Percentiles rank a stretch among this genome's conserved stretches.
These are phyloP conservation scores for Tylopilus plumbeoviolaceoides DNA, from an alignment of 768 basidiomycete species.

Conservation along the genomic window DNA sequence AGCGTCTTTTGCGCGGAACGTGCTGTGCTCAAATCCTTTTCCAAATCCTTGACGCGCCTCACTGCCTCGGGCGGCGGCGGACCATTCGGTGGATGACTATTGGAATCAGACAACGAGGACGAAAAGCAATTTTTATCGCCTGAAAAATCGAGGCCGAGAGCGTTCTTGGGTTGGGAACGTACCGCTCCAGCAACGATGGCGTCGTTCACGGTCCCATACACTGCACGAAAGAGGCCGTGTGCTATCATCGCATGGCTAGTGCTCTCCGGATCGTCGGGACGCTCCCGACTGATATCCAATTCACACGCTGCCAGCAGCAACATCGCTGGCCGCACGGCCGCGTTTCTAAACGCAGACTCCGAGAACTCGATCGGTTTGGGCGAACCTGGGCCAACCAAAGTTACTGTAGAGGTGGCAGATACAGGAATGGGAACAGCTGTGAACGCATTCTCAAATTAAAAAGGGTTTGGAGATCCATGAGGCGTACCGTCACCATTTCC, in stretches of 20 bases:
- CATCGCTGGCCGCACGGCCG: slow-evolving; percentile 26
- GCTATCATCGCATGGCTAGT: slow-evolving; percentile 19
- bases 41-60: slow-evolving; percentile 17
- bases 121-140: background rate
- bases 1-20: no score
- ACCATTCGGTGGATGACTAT: background rate
- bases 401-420: slow-evolving; percentile 7
- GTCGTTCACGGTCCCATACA: slow-evolving; percentile 26
- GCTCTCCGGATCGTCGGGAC: slow-evolving; percentile 17
- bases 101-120: background rate
- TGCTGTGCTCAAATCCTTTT: no score
- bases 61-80: background rate
- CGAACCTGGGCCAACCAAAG: slow-evolving; percentile 6
- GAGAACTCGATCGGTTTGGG: slow-evolving; percentile 7
- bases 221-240: slow-evolving; percentile 28
- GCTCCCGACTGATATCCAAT: slow-evolving; percentile 30
- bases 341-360: slow-evolving; percentile 7
- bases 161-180: slow-evolving; percentile 15
- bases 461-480: slow-evolving; percentile 6
- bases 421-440: slow-evolving; percentile 8
- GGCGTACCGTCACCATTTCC: slow-evolving; percentile 26
- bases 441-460: slow-evolving; percentile 12
- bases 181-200: slow-evolving; percentile 15
- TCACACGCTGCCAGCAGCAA: slow-evolving; percentile 32
- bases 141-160: slow-evolving; percentile 26